These are phyloP conservation scores for Agmasoma carcini DNA, from an alignment of 371 early-diverging fungal genomes.

Conservation along the genomic window DNA sequence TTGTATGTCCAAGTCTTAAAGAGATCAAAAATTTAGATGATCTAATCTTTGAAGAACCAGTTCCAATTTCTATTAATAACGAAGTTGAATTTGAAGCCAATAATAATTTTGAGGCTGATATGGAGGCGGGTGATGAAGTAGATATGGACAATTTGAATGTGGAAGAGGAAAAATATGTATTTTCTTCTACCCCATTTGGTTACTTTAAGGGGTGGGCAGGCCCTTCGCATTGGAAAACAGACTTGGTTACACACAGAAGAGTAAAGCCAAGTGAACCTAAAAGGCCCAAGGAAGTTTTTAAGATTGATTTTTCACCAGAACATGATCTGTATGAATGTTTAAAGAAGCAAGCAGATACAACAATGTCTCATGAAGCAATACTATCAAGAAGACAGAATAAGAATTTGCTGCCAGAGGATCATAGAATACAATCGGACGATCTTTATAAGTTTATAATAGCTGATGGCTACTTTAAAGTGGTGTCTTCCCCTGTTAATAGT, in stretches of 20 bases:
- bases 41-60: neutral
- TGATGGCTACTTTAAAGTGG: slow-evolving; percentile 35
- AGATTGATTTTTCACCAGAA: slow-evolving; percentile 37
- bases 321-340: slow-evolving; percentile 36
- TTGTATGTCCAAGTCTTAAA: slow-evolving; percentile 1
- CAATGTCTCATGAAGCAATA: slow-evolving; percentile 31
- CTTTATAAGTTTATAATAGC: slow-evolving; percentile 40
- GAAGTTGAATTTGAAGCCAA: neutral
- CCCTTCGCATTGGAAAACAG: slow-evolving; percentile 49
- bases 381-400: slow-evolving; percentile 43
- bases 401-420: slow-evolving; percentile 45
- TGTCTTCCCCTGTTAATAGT: no score
- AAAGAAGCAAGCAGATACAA: slow-evolving; percentile 31
- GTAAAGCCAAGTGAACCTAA: slow-evolving; percentile 1
- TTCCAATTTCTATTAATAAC: neutral
- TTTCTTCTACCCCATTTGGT: slow-evolving; percentile 31
- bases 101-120: neutral
- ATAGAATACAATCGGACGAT: slow-evolving; percentile 33
- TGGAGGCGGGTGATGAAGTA: neutral
- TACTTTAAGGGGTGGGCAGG: slow-evolving; percentile 53
- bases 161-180: slow-evolving; percentile 12
- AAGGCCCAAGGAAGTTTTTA: slow-evolving; percentile 38
- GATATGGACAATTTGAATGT: neutral
- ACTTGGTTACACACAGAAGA: slow-evolving; percentile 7
- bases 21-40: slow-evolving; percentile 4